Conservation (phyloP, 2,329 filamentous ascomycete genomes). For the Trichoderma cornu-damae region DNA sequence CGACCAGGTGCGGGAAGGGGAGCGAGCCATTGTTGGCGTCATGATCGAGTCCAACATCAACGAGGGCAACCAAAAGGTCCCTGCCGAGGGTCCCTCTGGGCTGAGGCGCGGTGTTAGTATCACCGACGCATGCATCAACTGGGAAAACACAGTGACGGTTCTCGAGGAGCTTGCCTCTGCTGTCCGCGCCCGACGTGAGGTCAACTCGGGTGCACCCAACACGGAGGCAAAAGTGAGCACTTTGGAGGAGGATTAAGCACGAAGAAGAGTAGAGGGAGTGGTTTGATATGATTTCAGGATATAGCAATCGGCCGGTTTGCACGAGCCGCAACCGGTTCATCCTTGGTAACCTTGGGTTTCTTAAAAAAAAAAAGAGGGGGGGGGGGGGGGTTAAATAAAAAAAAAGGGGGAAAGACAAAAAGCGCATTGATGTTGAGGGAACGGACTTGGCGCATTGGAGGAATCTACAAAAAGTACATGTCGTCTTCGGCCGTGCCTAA, state of each 20-base stretch:
- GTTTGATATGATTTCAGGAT: neutral
- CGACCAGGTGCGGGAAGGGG: constrained; percentile 81
- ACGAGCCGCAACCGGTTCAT: neutral
- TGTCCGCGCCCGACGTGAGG: constrained; percentile 66
- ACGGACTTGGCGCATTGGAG: constrained; percentile 11
- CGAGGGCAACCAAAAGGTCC: constrained; percentile 84
- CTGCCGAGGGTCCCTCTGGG: constrained; percentile 68
- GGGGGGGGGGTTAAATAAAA: too few relatives aligned
- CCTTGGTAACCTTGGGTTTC: neutral
- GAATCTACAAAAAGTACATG: constrained; percentile 5
- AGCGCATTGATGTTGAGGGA: neutral
- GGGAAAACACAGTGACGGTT: constrained; percentile 76
- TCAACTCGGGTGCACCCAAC: constrained; percentile 37
- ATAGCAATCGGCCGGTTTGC: neutral
- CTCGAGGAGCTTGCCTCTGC: constrained; percentile 82
- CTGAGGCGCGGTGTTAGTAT: constrained; percentile 90
- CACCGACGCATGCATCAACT: constrained; percentile 93
- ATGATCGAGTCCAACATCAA: constrained; percentile 99
- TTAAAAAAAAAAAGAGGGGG: too few relatives aligned
- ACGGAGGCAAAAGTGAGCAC: constrained; percentile 38
- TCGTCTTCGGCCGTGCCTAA: neutral
- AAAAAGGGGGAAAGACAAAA: too few relatives aligned
- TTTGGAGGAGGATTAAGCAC: constrained; percentile 46
- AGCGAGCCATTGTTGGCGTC: constrained; percentile 85
- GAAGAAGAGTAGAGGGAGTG: neutral